A percentile compares a stretch with the other conserved stretches of the same genome.
phyloP scores from a whole-genome alignment of 2,329 filamentous ascomycete genomes.

The Zarea fungicola region DNA sequence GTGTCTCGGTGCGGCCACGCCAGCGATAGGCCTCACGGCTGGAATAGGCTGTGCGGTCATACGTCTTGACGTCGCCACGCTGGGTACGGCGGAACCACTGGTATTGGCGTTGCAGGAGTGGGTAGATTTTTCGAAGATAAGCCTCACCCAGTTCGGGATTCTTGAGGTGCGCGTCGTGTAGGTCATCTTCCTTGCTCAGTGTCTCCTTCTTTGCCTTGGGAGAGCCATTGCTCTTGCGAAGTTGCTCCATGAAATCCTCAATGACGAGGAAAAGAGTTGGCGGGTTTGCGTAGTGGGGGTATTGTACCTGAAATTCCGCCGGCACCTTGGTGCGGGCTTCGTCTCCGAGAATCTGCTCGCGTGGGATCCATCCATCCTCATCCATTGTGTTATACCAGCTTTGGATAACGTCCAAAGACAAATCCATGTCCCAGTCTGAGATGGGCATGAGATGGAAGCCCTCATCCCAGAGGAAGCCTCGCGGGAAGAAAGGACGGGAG shows the following conservation, averaged over 20 bases:
- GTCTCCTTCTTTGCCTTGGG: conserved; percentile 37
- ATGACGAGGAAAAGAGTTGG: conserved; percentile 90
- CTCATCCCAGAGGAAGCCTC: conserved; percentile 97
- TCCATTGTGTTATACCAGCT: conserved; percentile 98
- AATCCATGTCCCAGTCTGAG: conserved; percentile 88
- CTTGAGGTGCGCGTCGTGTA: conserved; percentile 61
- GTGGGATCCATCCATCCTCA: conserved; percentile 93
- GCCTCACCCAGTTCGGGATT: conserved; percentile 62
- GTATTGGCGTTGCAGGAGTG: conserved; percentile 82
- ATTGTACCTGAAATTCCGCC: conserved; percentile 86
- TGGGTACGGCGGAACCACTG: conserved; percentile 95
- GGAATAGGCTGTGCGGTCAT: conserved; percentile 84
- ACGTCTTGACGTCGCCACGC: conserved; percentile 80
- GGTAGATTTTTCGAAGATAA: conserved; percentile 75
- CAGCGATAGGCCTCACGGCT: conserved; percentile 92
- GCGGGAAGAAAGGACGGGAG: conserved; percentile 90
- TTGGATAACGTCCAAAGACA: conserved; percentile 80
- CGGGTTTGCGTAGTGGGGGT: conserved; percentile 95
- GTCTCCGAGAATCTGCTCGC: conserved; percentile 87
- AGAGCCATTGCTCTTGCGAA: conserved; percentile 53
- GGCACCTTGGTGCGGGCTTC: conserved; percentile 96
- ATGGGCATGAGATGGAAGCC: conserved; percentile 92
- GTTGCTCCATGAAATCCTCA: conserved; percentile 75
- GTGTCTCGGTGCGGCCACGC: conserved; percentile 80
- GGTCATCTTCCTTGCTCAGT: conserved; percentile 36